Evolutionary conservation across 129 eudicot genomes (phyloP), one percentile per base, ranked within the genome.

Genomic region (Heracleum sosnowskyi): DNA sequence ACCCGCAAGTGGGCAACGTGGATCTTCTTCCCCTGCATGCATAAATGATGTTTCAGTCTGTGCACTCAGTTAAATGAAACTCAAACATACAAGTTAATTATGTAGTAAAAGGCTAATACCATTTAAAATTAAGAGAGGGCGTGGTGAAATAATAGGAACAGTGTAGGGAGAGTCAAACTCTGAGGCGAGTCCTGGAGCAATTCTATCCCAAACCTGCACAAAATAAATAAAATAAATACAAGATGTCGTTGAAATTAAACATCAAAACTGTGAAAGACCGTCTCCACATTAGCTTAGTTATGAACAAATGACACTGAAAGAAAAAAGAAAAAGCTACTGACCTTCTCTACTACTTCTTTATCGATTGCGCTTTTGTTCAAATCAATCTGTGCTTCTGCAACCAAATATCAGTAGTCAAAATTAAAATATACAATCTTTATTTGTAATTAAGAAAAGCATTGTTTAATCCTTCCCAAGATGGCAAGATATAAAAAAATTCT

Each of bases 311-410:
- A 55, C 31, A 55, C n/a, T 24, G 51, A n/a, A 39, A 2, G 35
- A 4, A 16, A 44, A 44, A 7, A 1, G 13, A 71, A 74, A 70
- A 22, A 57, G 47, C 37, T 62, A 60, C 90, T 76, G 63, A 94
- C 97, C 95, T 92, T 92, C 82, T 92, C 96, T 80, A 96, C 99
- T 28, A 92, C 97, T 86, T 96, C 97, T 82, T 87, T 91, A 80
- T 96, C 97, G 31, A 96, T 88, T 45, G 34, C 84, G 36, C 62
- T 80, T 80, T 96, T 92, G 71, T 92, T 92, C 57, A 92, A 81
- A 60, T 88, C 96, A 60, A 26, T 62, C 62, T 83, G 84, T 80
- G 99, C 97, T 84, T 92, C 99, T 96, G 88, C 49, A 89, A 82
- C 45, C 72, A 76, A 70, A 34, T 26, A 73, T 57, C 4, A 26